Conservation (phyloP, 805 yeast species). For the Cyberlindnera mycetangii region DNA sequence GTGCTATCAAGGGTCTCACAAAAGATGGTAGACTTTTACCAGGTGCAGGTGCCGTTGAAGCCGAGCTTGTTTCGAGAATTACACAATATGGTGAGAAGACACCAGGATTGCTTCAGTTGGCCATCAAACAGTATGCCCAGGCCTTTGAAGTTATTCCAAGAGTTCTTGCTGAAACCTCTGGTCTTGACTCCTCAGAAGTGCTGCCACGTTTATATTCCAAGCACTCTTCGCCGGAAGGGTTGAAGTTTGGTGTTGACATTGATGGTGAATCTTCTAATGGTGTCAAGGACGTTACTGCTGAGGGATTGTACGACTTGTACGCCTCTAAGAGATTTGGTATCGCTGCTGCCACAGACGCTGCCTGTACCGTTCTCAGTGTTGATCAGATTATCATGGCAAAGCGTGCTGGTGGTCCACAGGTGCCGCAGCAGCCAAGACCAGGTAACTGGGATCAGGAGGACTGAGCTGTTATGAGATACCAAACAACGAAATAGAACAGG, state of each 20-base stretch:
- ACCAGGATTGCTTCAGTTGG: slow-evolving; percentile 88
- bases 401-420: slow-evolving; percentile 98
- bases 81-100: slow-evolving; percentile 89
- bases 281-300: slow-evolving; percentile 63
- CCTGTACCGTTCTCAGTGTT: slow-evolving; percentile 82
- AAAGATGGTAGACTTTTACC: slow-evolving; percentile 80
- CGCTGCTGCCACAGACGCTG: slow-evolving; percentile 93
- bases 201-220: slow-evolving; percentile 86
- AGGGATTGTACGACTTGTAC: slow-evolving; percentile 75
- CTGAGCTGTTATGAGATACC: slow-evolving; percentile 32
- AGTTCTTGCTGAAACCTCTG: slow-evolving; percentile 90
- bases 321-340: slow-evolving; percentile 84
- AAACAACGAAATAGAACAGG: not conserved
- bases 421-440: slow-evolving; percentile 73
- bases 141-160: slow-evolving; percentile 95
- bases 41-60: slow-evolving; percentile 96
- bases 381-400: slow-evolving; percentile 99
- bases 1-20: slow-evolving; percentile 84
- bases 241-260: slow-evolving; percentile 66
- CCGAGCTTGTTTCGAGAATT: slow-evolving; percentile 76
- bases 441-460: slow-evolving; percentile 98
- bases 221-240: slow-evolving; percentile 51
- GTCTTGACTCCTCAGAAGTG: slow-evolving; percentile 87
- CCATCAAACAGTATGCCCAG: slow-evolving; percentile 89
- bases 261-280: slow-evolving; percentile 71